phyloP scores from a whole-genome alignment of 345 rosid species.

The Hibiscus tridactylites region DNA sequence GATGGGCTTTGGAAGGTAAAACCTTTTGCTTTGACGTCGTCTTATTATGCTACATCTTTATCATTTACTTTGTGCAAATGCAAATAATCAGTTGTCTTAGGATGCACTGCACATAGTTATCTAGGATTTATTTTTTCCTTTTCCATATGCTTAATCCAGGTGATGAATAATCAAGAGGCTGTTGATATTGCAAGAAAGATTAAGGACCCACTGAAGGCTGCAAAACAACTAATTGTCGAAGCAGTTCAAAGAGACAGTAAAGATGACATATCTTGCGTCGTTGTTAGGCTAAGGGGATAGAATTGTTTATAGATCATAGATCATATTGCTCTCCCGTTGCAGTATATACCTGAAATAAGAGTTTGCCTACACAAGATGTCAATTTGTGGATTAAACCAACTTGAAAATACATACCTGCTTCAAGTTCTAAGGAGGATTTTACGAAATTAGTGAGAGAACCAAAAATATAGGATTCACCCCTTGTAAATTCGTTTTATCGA shows the following conservation, averaged over 20 bases:
- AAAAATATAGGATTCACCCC: not conserved
- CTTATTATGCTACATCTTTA: not conserved
- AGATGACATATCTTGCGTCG: conserved; percentile 70
- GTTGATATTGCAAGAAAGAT: conserved; percentile 54
- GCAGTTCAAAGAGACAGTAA: conserved; percentile 56
- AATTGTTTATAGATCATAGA: conserved; percentile 1
- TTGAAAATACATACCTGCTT: conserved; percentile 9
- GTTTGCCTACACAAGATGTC: conserved; percentile 16
- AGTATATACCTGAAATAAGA: conserved; percentile 24
- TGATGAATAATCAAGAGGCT: conserved; percentile 73
- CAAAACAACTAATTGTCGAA: conserved; percentile 57
- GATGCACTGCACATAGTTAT: not conserved
- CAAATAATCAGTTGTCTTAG: no score
- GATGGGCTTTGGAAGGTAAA: conserved; percentile 75
- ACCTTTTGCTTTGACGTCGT: not conserved
- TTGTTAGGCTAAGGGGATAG: conserved; percentile 53
- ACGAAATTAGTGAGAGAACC: not conserved
- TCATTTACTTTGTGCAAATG: no score
- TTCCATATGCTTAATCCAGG: conserved; percentile 27
- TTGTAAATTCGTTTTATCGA: conserved; percentile 25
- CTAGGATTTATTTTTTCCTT: not conserved
- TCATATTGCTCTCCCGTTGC: not conserved
- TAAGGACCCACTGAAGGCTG: conserved; percentile 69
- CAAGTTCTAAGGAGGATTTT: conserved; percentile 6
- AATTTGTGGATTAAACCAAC: conserved; percentile 20